Conservation (phyloP, 352 stramenopile species). For the Globisporangium takayamanum region DNA sequence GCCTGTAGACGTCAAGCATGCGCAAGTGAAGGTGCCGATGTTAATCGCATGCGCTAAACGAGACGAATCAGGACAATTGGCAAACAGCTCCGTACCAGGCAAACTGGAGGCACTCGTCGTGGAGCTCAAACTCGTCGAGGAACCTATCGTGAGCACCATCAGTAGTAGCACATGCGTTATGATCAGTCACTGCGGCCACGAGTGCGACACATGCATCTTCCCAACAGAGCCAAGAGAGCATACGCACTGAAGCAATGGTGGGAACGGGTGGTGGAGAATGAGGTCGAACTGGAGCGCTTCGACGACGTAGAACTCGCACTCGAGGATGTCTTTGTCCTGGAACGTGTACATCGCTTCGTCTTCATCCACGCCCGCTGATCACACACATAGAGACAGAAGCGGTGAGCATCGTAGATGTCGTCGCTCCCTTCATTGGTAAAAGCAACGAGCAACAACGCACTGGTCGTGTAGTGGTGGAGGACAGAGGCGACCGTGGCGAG, state of each 20-base stretch:
- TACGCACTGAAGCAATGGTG: constrained; percentile 70
- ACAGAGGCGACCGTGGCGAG: constrained; percentile 73
- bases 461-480: constrained; percentile 82
- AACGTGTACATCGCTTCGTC: constrained; percentile 86
- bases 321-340: constrained; percentile 86
- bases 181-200: background rate
- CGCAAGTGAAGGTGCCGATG: background rate
- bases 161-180: background rate
- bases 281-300: constrained; percentile 85
- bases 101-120: constrained; percentile 82
- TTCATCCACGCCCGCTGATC: constrained; percentile 68
- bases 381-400: background rate
- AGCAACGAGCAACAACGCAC: constrained; percentile 23
- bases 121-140: constrained; percentile 78
- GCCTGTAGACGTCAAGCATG: constrained; percentile 27
- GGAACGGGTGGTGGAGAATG: constrained; percentile 84
- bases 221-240: background rate
- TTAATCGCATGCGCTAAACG: background rate
- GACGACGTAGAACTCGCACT: constrained; percentile 89
- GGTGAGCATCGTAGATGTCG: background rate
- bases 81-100: constrained; percentile 45
- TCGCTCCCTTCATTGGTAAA: background rate
- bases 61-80: background rate
- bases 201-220: too few relatives aligned
- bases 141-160: constrained; percentile 29